phyloP scores from a whole-genome alignment of 2,329 filamentous ascomycete species.

The Aspergillus costaricaensis region DNA sequence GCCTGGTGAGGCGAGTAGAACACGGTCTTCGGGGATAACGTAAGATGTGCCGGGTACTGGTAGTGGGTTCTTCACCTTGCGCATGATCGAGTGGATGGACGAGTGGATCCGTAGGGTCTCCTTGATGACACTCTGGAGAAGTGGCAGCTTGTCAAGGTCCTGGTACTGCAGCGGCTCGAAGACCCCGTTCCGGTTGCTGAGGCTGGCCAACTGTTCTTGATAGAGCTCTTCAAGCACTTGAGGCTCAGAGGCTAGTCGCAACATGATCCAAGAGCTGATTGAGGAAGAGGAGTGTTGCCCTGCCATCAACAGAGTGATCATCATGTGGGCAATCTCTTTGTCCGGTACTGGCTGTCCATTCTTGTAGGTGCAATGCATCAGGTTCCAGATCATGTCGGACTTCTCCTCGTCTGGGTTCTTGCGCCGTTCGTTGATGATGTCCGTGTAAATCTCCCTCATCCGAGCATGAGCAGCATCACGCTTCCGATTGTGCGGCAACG shows the following conservation, averaged over 20 bases:
- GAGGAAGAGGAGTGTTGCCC: conserved; percentile 80
- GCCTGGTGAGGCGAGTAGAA: conserved; percentile 78
- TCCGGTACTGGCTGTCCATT: conserved; percentile 69
- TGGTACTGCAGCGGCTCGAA: conserved; percentile 62
- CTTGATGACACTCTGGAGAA: conserved; percentile 66
- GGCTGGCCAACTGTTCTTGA: conserved; percentile 61
- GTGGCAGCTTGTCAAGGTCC: conserved; percentile 60
- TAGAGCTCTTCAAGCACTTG: conserved; percentile 71
- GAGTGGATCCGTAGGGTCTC: conserved; percentile 72
- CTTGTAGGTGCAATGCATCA: conserved; percentile 78
- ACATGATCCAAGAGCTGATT: conserved; percentile 74
- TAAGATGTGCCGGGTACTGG: conserved; percentile 59
- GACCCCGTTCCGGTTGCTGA: conserved; percentile 41
- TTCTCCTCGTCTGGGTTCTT: conserved; percentile 44
- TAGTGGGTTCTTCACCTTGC: conserved; percentile 69
- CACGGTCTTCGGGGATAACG: conserved; percentile 75
- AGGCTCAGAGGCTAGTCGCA: conserved; percentile 70
- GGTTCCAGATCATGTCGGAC: conserved; percentile 74
- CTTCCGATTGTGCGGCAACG: conserved; percentile 72
- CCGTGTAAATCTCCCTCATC: conserved; percentile 70
- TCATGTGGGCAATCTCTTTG: conserved; percentile 77
- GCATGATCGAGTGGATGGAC: conserved; percentile 73
- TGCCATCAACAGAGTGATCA: conserved; percentile 84
- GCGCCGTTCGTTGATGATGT: conserved; percentile 68
- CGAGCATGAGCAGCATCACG: conserved; percentile 70